Evolutionary conservation across 768 basidiomycete species (phyloP).

Genomic region (Paxillus involutus): DNA sequence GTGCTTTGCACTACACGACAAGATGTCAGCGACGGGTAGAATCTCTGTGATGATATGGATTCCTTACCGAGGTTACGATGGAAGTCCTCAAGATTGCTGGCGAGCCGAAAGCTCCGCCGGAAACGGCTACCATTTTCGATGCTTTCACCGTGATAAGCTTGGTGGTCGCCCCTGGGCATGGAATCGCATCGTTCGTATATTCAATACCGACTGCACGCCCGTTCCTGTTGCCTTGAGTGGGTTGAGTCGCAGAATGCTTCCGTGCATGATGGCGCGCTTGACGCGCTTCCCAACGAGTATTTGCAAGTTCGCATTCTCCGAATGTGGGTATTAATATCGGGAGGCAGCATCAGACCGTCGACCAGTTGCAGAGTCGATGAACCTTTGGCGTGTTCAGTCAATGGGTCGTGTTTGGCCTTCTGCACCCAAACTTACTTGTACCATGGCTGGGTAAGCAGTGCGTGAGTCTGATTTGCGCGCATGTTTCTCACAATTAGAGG

Average conservation of each 20-base stretch:
- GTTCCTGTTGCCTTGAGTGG: slow-evolving; percentile 20
- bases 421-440: slow-evolving; percentile 14
- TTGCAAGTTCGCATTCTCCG: slow-evolving; percentile 29
- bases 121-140: slow-evolving; percentile 36
- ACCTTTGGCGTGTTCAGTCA: slow-evolving; percentile 36
- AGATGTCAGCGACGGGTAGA: neutral
- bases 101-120: slow-evolving; percentile 41
- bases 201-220: slow-evolving; percentile 39
- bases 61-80: slow-evolving; percentile 15
- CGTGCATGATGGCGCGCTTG: slow-evolving; percentile 30
- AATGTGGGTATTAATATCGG: slow-evolving; percentile 35
- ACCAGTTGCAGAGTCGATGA: slow-evolving; percentile 45
- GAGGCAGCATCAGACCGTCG: slow-evolving; percentile 34
- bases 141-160: slow-evolving; percentile 26
- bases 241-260: neutral
- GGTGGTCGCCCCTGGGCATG: slow-evolving; percentile 13
- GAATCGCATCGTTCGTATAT: slow-evolving; percentile 27
- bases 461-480: neutral
- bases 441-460: slow-evolving; percentile 6
- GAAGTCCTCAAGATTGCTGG: slow-evolving; percentile 45
- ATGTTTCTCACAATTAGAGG: neutral
- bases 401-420: neutral
- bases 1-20: slow-evolving; percentile 1
- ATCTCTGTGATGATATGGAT: neutral
- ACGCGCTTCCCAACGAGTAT: slow-evolving; percentile 33